Percentiles rank a stretch among this genome's conserved stretches.
Conservation (phyloP, 2,329 filamentous ascomycete species). For the Talaromyces sp. region DNA sequence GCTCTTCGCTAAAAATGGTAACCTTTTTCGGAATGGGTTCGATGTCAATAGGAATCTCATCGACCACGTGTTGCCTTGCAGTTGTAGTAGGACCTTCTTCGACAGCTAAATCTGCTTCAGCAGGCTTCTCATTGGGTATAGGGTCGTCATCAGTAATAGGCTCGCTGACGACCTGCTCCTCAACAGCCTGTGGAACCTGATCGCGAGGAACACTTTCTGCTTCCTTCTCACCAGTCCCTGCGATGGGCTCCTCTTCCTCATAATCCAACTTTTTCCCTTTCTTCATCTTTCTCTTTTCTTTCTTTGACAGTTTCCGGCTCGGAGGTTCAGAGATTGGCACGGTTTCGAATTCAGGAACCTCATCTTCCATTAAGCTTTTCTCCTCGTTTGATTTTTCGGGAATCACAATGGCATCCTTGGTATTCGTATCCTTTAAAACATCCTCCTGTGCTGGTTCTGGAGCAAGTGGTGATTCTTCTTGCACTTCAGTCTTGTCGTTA, state of each 20-base stretch:
- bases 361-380: neutral
- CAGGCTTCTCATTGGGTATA: neutral
- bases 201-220: neutral
- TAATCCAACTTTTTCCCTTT: conserved; percentile 20
- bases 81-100: neutral
- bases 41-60: neutral
- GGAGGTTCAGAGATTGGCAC: neutral
- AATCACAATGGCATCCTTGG: neutral
- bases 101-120: too few relatives aligned
- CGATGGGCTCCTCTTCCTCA: conserved; percentile 9
- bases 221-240: neutral
- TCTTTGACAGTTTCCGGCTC: conserved; percentile 20
- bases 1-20: neutral
- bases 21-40: neutral
- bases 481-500: neutral
- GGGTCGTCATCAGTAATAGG: neutral
- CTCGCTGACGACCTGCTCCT: neutral
- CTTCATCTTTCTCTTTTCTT: conserved; percentile 30
- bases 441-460: neutral
- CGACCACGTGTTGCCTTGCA: neutral
- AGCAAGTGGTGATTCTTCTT: neutral
- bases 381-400: neutral
- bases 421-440: neutral
- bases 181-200: neutral
- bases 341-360: neutral